These are phyloP conservation scores for Cucurbita moschata DNA, from an alignment of 306 rosid genomes.

Conservation along the genomic window DNA sequence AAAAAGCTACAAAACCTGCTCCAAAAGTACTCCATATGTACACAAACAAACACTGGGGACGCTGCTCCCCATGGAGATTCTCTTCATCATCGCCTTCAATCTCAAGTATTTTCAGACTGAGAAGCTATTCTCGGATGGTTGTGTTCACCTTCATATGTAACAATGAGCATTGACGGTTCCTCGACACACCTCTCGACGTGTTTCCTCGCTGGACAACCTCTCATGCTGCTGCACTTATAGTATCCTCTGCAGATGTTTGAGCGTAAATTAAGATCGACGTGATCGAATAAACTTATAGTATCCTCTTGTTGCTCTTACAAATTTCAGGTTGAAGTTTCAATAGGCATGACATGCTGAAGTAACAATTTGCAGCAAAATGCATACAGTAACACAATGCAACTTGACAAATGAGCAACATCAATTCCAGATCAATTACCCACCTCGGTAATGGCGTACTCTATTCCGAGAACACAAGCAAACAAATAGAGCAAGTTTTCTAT, in stretches of 20 bases:
- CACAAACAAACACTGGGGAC: not conserved
- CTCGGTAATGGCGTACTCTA: not conserved
- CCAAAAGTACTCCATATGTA: slow-evolving; percentile 3
- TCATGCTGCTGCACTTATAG: slow-evolving; percentile 99
- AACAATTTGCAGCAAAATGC: not conserved
- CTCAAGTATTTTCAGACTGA: slow-evolving; percentile 68
- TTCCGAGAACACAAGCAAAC: not conserved
- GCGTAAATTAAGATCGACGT: not conserved
- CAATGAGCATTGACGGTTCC: slow-evolving; percentile 88
- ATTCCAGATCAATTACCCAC: not conserved
- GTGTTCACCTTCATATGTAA: slow-evolving; percentile 97
- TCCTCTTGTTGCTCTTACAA: not conserved
- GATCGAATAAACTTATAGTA: too few relatives aligned
- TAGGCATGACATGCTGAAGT: not conserved
- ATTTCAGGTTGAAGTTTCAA: not conserved
- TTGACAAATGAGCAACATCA: not conserved
- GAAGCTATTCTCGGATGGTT: slow-evolving; percentile 74
- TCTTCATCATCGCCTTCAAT: not conserved
- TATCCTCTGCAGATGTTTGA: slow-evolving; percentile 57
- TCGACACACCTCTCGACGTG: slow-evolving; percentile 96
- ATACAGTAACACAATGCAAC: not conserved
- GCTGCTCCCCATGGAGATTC: not conserved
- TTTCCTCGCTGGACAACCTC: slow-evolving; percentile 99
- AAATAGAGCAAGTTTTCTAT: not conserved
- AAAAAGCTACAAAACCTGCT: not conserved